Evolutionary conservation across 208 protist genomes (phyloP).

Genomic region (Spongospora subterranea): DNA sequence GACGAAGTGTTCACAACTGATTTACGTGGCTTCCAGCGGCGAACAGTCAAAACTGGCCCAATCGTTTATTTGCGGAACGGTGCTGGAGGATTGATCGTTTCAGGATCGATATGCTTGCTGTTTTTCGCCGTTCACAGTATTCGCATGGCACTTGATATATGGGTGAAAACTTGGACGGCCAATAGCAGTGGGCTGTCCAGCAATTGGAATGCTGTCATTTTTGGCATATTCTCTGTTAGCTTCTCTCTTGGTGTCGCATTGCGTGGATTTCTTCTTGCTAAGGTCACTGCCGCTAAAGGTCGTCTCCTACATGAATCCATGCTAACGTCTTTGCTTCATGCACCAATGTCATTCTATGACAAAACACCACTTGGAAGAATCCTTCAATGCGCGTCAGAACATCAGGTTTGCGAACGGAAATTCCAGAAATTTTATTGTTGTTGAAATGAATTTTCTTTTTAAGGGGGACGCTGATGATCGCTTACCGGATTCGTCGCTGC

Average conservation of each 20-base stretch:
- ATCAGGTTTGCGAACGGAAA: too few species aligned
- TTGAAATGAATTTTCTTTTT: too few species aligned
- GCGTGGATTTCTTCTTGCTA: constrained; percentile 43
- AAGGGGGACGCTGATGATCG: constrained; percentile 55
- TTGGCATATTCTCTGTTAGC: constrained; percentile 43
- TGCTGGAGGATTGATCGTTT: constrained; percentile 13
- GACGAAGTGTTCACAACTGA: background rate
- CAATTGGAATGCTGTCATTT: constrained; percentile 10
- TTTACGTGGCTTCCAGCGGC: background rate
- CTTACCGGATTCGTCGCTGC: background rate
- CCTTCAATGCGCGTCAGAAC: constrained; percentile 59
- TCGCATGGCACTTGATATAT: background rate
- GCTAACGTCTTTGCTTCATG: constrained; percentile 46
- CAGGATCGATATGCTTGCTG: background rate
- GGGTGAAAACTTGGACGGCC: constrained; percentile 35
- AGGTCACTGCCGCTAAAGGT: constrained; percentile 2
- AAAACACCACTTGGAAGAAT: constrained; percentile 65
- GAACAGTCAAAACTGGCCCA: background rate
- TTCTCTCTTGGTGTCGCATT: background rate
- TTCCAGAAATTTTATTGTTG: too few species aligned
- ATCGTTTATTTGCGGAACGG: background rate
- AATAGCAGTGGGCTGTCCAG: background rate
- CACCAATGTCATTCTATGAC: constrained; percentile 69
- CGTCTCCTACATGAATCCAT: constrained; percentile 43
- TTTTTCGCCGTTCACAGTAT: constrained; percentile 56